phyloP scores from a whole-genome alignment of 75 land plant species.

The Sequoiadendron giganteum region DNA sequence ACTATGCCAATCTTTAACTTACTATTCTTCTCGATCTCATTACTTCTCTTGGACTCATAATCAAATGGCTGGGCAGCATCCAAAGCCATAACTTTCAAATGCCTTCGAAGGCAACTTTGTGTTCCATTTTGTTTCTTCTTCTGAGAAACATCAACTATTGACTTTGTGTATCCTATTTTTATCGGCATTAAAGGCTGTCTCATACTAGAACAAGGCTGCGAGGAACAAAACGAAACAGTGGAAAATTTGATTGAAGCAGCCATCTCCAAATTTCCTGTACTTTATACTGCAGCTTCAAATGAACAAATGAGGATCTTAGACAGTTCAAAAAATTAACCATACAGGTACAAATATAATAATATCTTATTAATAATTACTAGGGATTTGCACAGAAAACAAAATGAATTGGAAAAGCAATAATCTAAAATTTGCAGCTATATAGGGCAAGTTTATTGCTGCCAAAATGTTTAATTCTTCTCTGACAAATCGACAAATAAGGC shows the following conservation, averaged over 20 bases:
- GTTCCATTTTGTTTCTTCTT: neutral
- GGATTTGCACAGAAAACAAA: neutral
- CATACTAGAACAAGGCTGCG: neutral
- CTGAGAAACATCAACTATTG: neutral
- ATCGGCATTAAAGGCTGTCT: neutral
- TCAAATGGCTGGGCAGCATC: conserved; percentile 48
- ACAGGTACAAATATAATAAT: neutral
- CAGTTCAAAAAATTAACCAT: neutral
- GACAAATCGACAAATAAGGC: neutral
- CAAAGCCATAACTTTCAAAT: conserved; percentile 7
- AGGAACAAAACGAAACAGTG: neutral
- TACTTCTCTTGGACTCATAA: conserved; percentile 31
- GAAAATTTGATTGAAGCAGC: conserved; percentile 1
- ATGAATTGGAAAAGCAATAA: neutral
- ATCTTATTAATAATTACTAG: neutral
- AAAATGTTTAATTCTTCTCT: neutral
- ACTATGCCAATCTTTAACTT: conserved; percentile 64
- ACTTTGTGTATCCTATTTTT: neutral
- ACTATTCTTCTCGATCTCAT: conserved; percentile 19
- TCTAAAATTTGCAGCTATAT: neutral
- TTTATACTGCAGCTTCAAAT: conserved; percentile 1
- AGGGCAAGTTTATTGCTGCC: neutral
- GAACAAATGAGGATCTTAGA: neutral
- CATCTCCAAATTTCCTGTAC: conserved; percentile 1
- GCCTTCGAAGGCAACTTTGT: neutral